Percentiles rank a stretch among this genome's conserved stretches.
These are phyloP conservation scores for Candida mesenterica DNA, from an alignment of 1,139 yeast genomes.

Conservation along the genomic window DNA sequence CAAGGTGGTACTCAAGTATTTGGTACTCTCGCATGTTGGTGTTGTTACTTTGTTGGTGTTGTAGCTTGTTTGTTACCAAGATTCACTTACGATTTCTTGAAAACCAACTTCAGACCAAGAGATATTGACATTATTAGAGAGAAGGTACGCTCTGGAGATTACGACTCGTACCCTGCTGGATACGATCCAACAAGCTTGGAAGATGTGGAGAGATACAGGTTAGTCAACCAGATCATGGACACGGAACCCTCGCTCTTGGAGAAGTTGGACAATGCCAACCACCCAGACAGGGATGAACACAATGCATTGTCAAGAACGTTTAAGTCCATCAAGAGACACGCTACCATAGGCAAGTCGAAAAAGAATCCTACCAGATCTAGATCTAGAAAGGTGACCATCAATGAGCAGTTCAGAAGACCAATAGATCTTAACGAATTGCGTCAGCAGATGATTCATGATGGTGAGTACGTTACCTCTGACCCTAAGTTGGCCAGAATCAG, in stretches of 20 bases:
- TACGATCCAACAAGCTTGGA: conserved; percentile 59
- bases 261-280: conserved; percentile 26
- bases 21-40: conserved; percentile 56
- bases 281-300: conserved; percentile 12
- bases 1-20: conserved; percentile 54
- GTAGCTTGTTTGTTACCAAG: conserved; percentile 52
- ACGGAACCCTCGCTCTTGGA: conserved; percentile 37
- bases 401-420: conserved; percentile 34
- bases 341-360: conserved; percentile 9
- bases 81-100: conserved; percentile 48
- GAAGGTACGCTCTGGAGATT: conserved; percentile 44
- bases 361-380: conserved; percentile 9
- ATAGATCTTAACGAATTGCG: conserved; percentile 39
- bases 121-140: conserved; percentile 60
- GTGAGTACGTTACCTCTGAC: conserved; percentile 34
- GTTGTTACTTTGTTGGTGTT: conserved; percentile 47
- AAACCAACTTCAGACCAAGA: conserved; percentile 45
- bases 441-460: conserved; percentile 40
- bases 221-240: conserved; percentile 34
- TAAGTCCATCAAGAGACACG: conserved; percentile 33
- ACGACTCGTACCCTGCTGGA: conserved; percentile 49
- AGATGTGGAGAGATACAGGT: conserved; percentile 44
- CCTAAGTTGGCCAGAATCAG: conserved; percentile 38
- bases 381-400: conserved; percentile 33
- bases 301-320: conserved; percentile 26